Evolutionary conservation across 169 alveolate genomes (phyloP).

Genomic region (Plasmodium fragile): DNA sequence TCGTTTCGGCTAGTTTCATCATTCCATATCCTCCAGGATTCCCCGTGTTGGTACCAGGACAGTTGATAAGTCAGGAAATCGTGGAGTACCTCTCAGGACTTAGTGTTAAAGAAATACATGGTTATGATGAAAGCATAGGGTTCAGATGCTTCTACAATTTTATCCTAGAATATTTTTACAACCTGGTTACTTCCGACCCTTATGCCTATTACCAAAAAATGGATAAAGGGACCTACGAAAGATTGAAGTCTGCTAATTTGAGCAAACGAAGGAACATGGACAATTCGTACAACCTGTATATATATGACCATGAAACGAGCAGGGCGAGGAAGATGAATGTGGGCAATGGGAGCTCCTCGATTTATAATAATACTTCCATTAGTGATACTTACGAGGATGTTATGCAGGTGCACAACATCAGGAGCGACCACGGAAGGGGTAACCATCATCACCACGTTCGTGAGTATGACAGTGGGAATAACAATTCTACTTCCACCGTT

Average conservation of each 20-base stretch:
- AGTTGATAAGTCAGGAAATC: conserved; percentile 75
- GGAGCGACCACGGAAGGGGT: background rate
- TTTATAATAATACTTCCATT: background rate
- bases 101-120: conserved; percentile 81
- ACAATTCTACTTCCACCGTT: background rate
- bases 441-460: background rate
- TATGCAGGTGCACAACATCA: background rate
- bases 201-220: conserved; percentile 37
- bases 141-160: conserved; percentile 71
- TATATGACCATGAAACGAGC: conserved; percentile 38
- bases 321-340: conserved; percentile 39
- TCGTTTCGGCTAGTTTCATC: conserved; percentile 80
- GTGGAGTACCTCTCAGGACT: conserved; percentile 76
- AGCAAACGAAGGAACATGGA: conserved; percentile 21
- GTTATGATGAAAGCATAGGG: conserved; percentile 75
- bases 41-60: conserved; percentile 83
- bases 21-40: conserved; percentile 83
- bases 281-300: conserved; percentile 8
- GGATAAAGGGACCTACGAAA: conserved; percentile 27
- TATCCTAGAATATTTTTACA: conserved; percentile 46
- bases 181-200: conserved; percentile 15
- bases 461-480: background rate
- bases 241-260: conserved; percentile 15
- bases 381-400: conserved; percentile 2
- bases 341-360: conserved; percentile 10